phyloP scores from a whole-genome alignment of 306 rosid genomes.

The Fragaria iinumae region DNA sequence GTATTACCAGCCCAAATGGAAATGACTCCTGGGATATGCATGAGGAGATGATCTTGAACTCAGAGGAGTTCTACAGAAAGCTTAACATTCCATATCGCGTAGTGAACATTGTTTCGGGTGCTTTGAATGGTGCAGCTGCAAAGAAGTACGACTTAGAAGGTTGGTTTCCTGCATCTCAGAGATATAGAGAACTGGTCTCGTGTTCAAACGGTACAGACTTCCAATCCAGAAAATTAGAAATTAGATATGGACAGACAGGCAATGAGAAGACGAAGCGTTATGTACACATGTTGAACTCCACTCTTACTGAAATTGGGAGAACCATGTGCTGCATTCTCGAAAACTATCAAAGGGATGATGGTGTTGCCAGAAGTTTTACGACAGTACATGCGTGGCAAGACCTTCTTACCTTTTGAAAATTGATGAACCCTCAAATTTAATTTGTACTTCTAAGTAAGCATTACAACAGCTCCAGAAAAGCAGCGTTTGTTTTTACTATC shows the following conservation, averaged over 20 bases:
- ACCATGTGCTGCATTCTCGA: slow-evolving; percentile 16
- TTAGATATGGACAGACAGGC: slow-evolving; percentile 71
- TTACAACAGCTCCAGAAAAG: too few species aligned
- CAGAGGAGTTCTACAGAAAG: slow-evolving; percentile 76
- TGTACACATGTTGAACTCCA: slow-evolving; percentile 80
- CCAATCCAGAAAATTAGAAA: slow-evolving; percentile 74
- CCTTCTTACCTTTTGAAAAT: too few species aligned
- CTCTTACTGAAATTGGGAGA: slow-evolving; percentile 34
- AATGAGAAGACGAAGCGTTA: slow-evolving; percentile 72
- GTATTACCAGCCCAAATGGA: slow-evolving; percentile 68
- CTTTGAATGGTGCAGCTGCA: slow-evolving; percentile 88
- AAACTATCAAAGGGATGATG: slow-evolving; percentile 4
- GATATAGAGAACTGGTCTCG: slow-evolving; percentile 82
- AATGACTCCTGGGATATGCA: slow-evolving; percentile 88
- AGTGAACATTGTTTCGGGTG: slow-evolving; percentile 83
- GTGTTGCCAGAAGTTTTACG: slow-evolving; percentile 1
- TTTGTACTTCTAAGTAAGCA: too few species aligned
- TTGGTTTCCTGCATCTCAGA: slow-evolving; percentile 90
- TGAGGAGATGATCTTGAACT: slow-evolving; percentile 83
- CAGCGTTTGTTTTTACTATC: too few species aligned
- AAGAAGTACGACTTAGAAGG: slow-evolving; percentile 88
- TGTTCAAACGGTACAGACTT: slow-evolving; percentile 91
- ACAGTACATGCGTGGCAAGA: not conserved
- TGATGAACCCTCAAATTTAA: too few species aligned
- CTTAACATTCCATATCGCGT: slow-evolving; percentile 72